A percentile compares a stretch with the other conserved stretches of the same genome.
Conservation (phyloP, 768 basidiomycete species). For the Termitomyces sp. region DNA sequence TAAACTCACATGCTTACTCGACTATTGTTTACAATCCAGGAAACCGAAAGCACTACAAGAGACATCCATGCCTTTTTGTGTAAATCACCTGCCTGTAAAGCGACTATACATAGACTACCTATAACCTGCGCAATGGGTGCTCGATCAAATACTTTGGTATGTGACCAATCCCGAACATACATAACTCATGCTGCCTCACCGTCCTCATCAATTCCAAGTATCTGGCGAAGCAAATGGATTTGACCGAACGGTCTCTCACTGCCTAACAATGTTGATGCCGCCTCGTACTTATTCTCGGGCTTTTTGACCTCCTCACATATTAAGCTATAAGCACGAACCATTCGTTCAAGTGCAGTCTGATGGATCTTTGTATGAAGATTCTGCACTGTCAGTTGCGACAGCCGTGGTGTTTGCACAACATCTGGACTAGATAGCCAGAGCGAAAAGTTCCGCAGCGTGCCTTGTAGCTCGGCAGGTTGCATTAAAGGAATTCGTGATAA, state of each 20-base stretch:
- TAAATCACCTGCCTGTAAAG: neutral
- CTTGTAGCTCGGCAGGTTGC: conserved; percentile 55
- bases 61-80: neutral
- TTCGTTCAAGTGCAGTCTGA: conserved; percentile 59
- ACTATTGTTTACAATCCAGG: neutral
- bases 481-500: conserved; percentile 71
- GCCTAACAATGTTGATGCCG: conserved; percentile 79
- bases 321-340: conserved; percentile 64
- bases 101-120: neutral
- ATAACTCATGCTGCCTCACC: neutral
- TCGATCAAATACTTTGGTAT: neutral
- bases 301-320: conserved; percentile 76
- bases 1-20: neutral
- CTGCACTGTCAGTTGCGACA: conserved; percentile 67
- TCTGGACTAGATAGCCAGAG: conserved; percentile 80
- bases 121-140: neutral
- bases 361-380: conserved; percentile 67
- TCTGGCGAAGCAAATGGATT: conserved; percentile 65
- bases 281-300: conserved; percentile 82
- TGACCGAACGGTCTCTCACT: conserved; percentile 83
- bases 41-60: neutral
- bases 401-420: conserved; percentile 74
- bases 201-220: conserved; percentile 64
- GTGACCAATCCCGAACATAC: neutral
- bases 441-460: conserved; percentile 67